These are phyloP conservation scores for Fusarium sp. DNA, from an alignment of 2,329 filamentous ascomycete genomes.

Conservation along the genomic window DNA sequence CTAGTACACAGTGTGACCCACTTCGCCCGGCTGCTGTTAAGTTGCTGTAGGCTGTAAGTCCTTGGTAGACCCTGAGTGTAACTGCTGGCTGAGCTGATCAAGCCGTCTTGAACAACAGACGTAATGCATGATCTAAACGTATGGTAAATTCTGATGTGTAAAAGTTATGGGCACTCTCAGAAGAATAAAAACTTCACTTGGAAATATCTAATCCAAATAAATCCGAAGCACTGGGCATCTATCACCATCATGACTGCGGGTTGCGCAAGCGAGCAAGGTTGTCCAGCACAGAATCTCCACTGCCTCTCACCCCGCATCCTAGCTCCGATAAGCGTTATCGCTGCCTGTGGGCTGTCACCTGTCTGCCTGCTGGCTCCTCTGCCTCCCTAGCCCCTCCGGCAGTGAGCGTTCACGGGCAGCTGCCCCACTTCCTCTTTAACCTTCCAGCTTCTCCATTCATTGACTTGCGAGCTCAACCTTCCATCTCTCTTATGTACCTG, in stretches of 20 bases:
- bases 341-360: slow-evolving; percentile 46
- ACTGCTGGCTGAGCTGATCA: not conserved
- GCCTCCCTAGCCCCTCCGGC: slow-evolving; percentile 29
- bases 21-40: slow-evolving; percentile 1
- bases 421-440: slow-evolving; percentile 51
- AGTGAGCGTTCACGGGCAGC: slow-evolving; percentile 41
- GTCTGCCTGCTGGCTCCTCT: slow-evolving; percentile 46
- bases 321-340: slow-evolving; percentile 50
- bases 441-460: slow-evolving; percentile 22
- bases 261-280: not conserved
- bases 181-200: no score
- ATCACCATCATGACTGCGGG: not conserved
- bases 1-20: slow-evolving; percentile 36
- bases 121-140: not conserved
- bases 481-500: not conserved
- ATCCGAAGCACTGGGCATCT: not conserved
- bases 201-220: no score
- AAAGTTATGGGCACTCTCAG: no score
- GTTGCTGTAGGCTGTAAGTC: not conserved
- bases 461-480: not conserved
- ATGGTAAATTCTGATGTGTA: no score
- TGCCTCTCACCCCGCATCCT: slow-evolving; percentile 35
- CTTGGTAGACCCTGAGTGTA: slow-evolving; percentile 20
- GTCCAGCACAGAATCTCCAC: slow-evolving; percentile 7
- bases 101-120: not conserved